Evolutionary conservation across 2,329 filamentous ascomycete genomes (phyloP), one percentile per base, ranked within the genome.

Genomic region (Botrytis pseudocinerea): DNA sequence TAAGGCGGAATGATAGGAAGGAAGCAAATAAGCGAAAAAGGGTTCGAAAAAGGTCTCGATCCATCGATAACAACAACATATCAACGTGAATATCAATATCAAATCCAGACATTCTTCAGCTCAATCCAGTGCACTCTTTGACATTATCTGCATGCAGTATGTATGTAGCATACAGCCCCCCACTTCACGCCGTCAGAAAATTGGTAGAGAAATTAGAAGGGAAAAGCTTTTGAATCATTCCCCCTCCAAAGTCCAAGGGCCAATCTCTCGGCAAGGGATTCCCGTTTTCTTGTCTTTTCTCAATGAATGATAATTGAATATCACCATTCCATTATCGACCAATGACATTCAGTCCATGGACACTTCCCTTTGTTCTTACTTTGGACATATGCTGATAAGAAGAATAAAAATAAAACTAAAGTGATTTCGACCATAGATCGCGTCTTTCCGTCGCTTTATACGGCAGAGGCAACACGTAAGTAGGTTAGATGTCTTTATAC

Each of bases 231-330:
- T 42, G 38, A 28, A 42, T 42, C 38, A 62, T 42, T 42, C 38
- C 40, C 16, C 38, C 16, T 28, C 51, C 51, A 28, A 28, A 57
- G 2, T 32, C 1, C n/a, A 20, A 20, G 44, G 32, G 63, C 32
- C 12, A 66, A 54, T 51, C 51, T 51, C 64, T 66, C 64, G 64
- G 64, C 64, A 66, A 40, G 32, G 20, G 54, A n/a, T 28, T 40
- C 14, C 46, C 64, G 64, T 20, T 40, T 54, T 68, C 46, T 68
- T 40, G 64, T 66, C 64, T 66, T n/a, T 4, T 40, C 38, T 25
- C 18, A 28, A 32, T 44, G 61, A 63, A 63, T 22, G 20, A 9
- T 25, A 48, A 48, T 65, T 38, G 5, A 38, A 32, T 51, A 40
- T 20, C 20, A n/a, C 14, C 32, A 28, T 10, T 46, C 9, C 14